A percentile compares a stretch with the other conserved stretches of the same genome.
Conservation (phyloP, 768 basidiomycete species). For the Candolleomyces aberdarensis region DNA sequence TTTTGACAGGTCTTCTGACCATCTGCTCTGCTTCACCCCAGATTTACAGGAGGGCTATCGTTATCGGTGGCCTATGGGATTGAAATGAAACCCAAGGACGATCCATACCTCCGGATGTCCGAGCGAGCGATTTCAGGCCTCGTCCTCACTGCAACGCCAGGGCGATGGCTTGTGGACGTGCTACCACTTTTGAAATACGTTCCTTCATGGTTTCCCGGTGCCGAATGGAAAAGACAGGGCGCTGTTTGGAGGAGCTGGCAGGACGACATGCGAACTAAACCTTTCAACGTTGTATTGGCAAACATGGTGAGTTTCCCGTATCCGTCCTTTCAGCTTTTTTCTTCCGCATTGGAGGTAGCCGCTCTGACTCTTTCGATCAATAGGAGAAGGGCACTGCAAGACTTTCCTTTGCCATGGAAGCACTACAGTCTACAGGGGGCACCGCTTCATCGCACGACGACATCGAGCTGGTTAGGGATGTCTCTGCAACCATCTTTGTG, state of each 20-base stretch:
- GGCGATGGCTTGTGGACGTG: constrained; percentile 39
- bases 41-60: constrained; percentile 35
- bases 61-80: constrained; percentile 43
- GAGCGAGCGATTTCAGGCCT: constrained; percentile 32
- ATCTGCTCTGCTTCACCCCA: constrained; percentile 8
- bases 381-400: too few relatives aligned
- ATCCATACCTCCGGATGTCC: constrained; percentile 38
- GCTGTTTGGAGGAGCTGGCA: constrained; percentile 57
- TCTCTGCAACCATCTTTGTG: constrained; percentile 9
- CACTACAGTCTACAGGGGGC: too few relatives aligned
- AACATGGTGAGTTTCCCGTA: constrained; percentile 54
- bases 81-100: constrained; percentile 30
- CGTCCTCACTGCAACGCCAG: constrained; percentile 13
- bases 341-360: too few relatives aligned
- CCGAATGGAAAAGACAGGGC: constrained; percentile 61
- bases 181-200: constrained; percentile 25
- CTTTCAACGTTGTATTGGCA: constrained; percentile 54
- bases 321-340: too few relatives aligned
- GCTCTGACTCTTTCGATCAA: too few relatives aligned
- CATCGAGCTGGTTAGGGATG: constrained; percentile 2
- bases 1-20: too few relatives aligned
- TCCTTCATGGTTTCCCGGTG: constrained; percentile 41
- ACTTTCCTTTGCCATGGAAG: too few relatives aligned
- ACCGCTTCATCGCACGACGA: too few relatives aligned
- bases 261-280: constrained; percentile 60